Evolutionary conservation across 306 rosid genomes (phyloP).

Genomic region (Pyrus betulifolia): DNA sequence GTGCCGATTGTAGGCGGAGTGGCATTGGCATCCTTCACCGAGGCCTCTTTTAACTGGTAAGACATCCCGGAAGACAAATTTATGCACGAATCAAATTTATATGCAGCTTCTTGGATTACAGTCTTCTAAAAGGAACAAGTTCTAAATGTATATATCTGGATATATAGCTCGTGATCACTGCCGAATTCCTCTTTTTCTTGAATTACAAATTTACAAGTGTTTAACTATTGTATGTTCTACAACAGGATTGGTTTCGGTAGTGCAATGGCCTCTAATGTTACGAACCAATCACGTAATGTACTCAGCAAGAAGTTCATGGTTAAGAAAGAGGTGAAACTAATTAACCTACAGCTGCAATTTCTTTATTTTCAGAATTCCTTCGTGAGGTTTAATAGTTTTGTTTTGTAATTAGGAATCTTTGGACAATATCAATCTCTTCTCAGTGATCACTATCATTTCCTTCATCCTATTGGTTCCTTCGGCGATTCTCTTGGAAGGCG

Average conservation of each 20-base stretch:
- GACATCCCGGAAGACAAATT: background rate
- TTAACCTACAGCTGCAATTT: background rate
- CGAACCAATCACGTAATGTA: constrained; percentile 72
- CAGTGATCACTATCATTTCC: constrained; percentile 62
- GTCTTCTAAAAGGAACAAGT: too few species aligned
- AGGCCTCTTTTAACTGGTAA: constrained; percentile 91
- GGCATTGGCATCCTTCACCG: constrained; percentile 78
- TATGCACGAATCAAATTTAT: too few species aligned
- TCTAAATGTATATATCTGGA: too few species aligned
- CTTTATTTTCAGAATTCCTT: background rate
- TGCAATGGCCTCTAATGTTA: constrained; percentile 77
- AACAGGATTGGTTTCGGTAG: constrained; percentile 67
- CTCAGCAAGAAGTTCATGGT: constrained; percentile 68
- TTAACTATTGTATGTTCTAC: background rate
- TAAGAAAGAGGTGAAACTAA: constrained; percentile 44
- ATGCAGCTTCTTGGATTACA: too few species aligned
- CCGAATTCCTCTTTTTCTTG: too few species aligned
- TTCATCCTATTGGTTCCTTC: constrained; percentile 50
- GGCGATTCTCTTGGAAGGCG: constrained; percentile 55
- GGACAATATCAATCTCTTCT: constrained; percentile 73
- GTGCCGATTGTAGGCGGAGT: constrained; percentile 93
- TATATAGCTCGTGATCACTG: too few species aligned
- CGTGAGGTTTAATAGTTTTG: background rate
- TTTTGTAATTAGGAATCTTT: constrained; percentile 41
- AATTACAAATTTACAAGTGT: background rate